These are phyloP conservation scores for Gossypium stocksii DNA, from an alignment of 345 rosid species.

Conservation along the genomic window DNA sequence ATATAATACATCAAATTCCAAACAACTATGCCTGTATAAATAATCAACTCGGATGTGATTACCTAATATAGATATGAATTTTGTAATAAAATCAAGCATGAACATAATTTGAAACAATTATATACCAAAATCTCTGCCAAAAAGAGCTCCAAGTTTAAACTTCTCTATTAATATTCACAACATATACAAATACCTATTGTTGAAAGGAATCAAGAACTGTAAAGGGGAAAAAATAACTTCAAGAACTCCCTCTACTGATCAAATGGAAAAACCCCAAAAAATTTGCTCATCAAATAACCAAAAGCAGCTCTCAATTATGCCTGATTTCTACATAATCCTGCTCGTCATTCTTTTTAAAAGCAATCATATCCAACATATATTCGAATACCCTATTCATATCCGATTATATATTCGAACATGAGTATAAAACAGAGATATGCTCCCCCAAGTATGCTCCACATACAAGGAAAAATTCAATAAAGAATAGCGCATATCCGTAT, in stretches of 20 bases:
- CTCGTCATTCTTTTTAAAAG: not conserved
- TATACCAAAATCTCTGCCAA: not conserved
- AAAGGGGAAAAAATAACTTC: not conserved
- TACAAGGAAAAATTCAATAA: too few relatives aligned
- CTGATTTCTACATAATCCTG: not conserved
- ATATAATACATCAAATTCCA: not conserved
- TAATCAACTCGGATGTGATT: too few relatives aligned
- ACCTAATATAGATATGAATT: too few relatives aligned
- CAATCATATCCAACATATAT: not conserved
- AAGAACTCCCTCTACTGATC: not conserved
- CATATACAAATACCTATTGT: not conserved
- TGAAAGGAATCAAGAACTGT: not conserved
- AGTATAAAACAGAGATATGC: too few relatives aligned
- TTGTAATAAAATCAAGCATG: not conserved
- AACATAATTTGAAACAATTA: not conserved
- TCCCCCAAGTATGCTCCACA: too few relatives aligned
- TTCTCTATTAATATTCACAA: not conserved
- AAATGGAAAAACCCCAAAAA: not conserved
- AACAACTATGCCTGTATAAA: too few relatives aligned
- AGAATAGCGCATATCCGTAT: not conserved
- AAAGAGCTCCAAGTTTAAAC: not conserved
- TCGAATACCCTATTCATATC: too few relatives aligned
- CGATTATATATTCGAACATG: too few relatives aligned
- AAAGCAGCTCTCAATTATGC: not conserved
- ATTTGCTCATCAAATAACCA: not conserved